phyloP scores from a whole-genome alignment of 345 rosid genomes.

The Acer campestre region DNA sequence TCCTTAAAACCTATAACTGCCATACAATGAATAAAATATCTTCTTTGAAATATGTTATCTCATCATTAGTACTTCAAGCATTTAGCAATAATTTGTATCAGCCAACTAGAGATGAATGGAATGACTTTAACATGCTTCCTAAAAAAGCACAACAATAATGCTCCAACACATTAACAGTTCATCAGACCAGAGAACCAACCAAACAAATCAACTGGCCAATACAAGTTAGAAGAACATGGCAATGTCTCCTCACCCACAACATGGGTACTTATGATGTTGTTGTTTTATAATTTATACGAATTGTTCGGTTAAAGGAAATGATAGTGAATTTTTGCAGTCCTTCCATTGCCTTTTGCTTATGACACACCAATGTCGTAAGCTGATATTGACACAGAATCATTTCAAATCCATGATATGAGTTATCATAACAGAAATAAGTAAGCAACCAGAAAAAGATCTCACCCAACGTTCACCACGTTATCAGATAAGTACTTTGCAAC shows the following conservation, averaged over 20 bases:
- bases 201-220: background rate
- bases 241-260: background rate
- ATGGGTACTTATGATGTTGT: background rate
- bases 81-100: too few relatives aligned
- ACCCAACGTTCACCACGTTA: background rate
- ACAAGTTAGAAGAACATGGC: background rate
- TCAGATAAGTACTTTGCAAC: background rate
- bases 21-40: background rate
- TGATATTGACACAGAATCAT: background rate
- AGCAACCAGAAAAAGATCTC: background rate
- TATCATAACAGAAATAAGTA: background rate
- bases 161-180: background rate
- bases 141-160: background rate
- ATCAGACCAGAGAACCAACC: background rate
- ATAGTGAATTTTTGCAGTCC: background rate
- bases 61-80: too few relatives aligned
- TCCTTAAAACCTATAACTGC: background rate
- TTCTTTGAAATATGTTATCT: background rate
- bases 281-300: background rate
- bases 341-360: background rate
- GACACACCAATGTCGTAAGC: background rate
- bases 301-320: background rate
- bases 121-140: background rate
- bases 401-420: background rate
- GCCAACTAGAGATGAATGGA: background rate